These are phyloP conservation scores for Gracilaria domingensis DNA, from an alignment of 23 red algal species.

Conservation along the genomic window DNA sequence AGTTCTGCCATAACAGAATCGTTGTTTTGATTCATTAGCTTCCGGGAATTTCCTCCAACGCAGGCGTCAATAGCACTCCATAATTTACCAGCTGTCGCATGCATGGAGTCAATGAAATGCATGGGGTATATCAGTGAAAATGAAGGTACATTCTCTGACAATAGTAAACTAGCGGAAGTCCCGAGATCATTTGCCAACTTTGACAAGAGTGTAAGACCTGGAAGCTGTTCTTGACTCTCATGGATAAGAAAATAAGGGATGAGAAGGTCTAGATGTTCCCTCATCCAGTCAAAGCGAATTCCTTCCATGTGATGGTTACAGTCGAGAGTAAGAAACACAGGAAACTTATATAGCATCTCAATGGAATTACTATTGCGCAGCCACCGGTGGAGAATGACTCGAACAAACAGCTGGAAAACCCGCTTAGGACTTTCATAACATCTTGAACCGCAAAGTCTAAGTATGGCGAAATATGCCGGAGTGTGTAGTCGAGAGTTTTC, in stretches of 20 bases:
- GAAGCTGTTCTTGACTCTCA: constrained; percentile 6
- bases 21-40: constrained; percentile 43
- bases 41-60: constrained; percentile 23
- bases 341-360: constrained; percentile 18
- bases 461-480: constrained; percentile 25
- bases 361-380: constrained; percentile 11
- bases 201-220: background rate
- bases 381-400: constrained; percentile 33
- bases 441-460: constrained; percentile 26
- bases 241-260: constrained; percentile 54
- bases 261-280: constrained; percentile 31
- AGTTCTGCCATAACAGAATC: constrained; percentile 31
- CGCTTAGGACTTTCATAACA: constrained; percentile 40
- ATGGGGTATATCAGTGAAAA: constrained; percentile 64
- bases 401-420: constrained; percentile 42
- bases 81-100: constrained; percentile 22
- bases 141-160: constrained; percentile 44
- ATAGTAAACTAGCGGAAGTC: constrained; percentile 8
- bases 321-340: constrained; percentile 35
- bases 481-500: background rate
- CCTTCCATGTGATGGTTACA: constrained; percentile 42
- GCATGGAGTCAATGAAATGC: constrained; percentile 47
- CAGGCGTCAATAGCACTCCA: constrained; percentile 54
- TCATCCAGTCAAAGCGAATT: constrained; percentile 54
- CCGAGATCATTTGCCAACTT: constrained; percentile 52